A percentile compares a stretch with the other conserved stretches of the same genome.
Conservation (phyloP, 805 yeast genomes). For the Kurtzmaniella cleridarum region DNA sequence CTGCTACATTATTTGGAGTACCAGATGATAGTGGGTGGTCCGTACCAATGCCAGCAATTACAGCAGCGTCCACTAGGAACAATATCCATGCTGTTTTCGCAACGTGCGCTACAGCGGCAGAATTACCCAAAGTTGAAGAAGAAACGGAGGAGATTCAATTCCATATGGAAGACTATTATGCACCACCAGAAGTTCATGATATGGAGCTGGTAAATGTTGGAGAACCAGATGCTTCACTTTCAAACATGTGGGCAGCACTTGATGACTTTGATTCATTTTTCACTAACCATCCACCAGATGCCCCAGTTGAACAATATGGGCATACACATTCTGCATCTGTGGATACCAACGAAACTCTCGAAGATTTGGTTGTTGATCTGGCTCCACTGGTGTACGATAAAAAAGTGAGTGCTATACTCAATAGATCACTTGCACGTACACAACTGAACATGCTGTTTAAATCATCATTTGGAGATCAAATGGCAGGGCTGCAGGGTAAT, state of each 20-base stretch:
- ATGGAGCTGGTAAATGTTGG: conserved; percentile 47
- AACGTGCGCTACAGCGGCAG: conserved; percentile 49
- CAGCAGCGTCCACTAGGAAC: conserved; percentile 82
- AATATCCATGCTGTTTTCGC: conserved; percentile 94
- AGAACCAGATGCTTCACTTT: conserved; percentile 67
- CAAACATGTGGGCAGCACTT: conserved; percentile 88
- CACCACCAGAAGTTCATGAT: conserved; percentile 33
- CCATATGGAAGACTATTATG: conserved; percentile 56
- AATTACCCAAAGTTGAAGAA: conserved; percentile 6
- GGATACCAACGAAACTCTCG: conserved; percentile 49
- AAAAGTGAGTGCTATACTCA: conserved; percentile 70
- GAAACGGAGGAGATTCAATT: conserved; percentile 43
- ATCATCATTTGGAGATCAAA: conserved; percentile 66
- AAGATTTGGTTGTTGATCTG: conserved; percentile 52
- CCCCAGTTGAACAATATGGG: conserved; percentile 9
- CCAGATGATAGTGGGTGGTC: conserved; percentile 98
- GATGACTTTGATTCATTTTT: conserved; percentile 87
- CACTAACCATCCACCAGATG: conserved; percentile 49
- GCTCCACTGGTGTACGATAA: conserved; percentile 78
- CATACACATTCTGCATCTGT: conserved; percentile 50
- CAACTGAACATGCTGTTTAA: conserved; percentile 76
- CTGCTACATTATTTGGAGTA: conserved; percentile 88
- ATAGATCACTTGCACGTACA: conserved; percentile 65
- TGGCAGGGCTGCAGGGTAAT: conserved; percentile 16
- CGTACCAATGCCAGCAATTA: conserved; percentile 88